Conservation (phyloP, 768 basidiomycete genomes). For the Leccinum boreale region DNA sequence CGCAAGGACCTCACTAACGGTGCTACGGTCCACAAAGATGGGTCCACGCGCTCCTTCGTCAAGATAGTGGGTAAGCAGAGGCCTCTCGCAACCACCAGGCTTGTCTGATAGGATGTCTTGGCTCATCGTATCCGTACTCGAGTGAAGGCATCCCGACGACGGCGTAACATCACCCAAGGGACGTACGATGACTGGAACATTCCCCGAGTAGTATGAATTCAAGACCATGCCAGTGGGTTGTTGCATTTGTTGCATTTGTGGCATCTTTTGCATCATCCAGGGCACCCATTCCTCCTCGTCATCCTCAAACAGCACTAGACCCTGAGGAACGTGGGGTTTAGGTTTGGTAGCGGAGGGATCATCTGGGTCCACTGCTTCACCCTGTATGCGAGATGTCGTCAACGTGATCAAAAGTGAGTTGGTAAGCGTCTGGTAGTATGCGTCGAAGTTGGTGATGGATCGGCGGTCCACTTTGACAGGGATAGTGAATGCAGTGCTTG, state of each 20-base stretch:
- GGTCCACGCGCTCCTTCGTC: constrained; percentile 5
- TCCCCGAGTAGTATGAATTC: neutral
- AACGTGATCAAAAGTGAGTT: neutral
- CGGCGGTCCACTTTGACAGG: neutral
- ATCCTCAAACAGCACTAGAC: neutral
- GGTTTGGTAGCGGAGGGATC: neutral
- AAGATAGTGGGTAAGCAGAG: constrained; percentile 7
- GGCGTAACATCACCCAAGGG: neutral
- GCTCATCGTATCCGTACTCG: neutral
- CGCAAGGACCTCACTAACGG: neutral
- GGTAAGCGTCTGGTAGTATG: constrained; percentile 1
- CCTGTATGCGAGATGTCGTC: neutral
- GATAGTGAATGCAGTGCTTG: neutral
- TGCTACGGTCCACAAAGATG: constrained; percentile 1
- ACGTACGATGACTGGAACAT: neutral
- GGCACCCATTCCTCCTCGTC: too few species aligned
- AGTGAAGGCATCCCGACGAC: neutral
- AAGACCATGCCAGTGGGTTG: too few species aligned
- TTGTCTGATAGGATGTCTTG: neutral
- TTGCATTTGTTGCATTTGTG: neutral
- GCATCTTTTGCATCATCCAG: neutral
- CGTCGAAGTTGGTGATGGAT: neutral
- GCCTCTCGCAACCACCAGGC: neutral
- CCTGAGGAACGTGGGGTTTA: neutral
- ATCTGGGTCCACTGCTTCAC: neutral